Conservation (phyloP, 371 early-diverging fungal genomes). For the Mucor indicus region DNA sequence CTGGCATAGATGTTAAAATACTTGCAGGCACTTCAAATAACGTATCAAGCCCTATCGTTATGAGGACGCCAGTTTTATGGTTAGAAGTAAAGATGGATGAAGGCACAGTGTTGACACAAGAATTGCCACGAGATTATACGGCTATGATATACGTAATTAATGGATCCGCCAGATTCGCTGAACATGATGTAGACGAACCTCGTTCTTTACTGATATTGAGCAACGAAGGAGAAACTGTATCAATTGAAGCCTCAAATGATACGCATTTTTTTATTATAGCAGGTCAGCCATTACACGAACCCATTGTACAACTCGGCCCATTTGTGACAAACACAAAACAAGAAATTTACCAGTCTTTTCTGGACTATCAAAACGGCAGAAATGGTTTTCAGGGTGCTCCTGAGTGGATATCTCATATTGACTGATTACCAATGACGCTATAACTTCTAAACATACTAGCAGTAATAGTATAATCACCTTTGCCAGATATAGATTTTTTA, state of each 20-base stretch:
- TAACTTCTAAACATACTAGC: too few species aligned
- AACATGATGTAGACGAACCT: conserved; percentile 46
- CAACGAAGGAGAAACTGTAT: conserved; percentile 34
- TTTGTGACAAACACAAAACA: conserved; percentile 58
- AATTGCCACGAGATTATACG: conserved; percentile 54
- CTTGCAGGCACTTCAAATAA: conserved; percentile 73
- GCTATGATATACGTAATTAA: conserved; percentile 66
- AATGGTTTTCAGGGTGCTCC: conserved; percentile 57
- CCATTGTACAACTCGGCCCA: conserved; percentile 57
- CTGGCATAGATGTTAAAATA: conserved; percentile 63
- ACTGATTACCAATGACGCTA: too few species aligned
- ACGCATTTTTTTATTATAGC: conserved; percentile 58
- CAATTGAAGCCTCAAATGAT: conserved; percentile 45
- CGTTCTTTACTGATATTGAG: conserved; percentile 50
- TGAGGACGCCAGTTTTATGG: conserved; percentile 67
- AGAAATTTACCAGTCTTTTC: conserved; percentile 51
- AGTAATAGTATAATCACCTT: too few species aligned
- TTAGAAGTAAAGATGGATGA: conserved; percentile 62
- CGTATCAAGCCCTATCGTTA: conserved; percentile 52
- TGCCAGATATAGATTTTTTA: too few species aligned
- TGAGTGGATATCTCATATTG: conserved; percentile 27
- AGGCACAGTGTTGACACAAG: conserved; percentile 48
- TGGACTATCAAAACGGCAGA: conserved; percentile 41
- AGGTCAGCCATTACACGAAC: conserved; percentile 57
- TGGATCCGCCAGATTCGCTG: conserved; percentile 56